Percentiles rank a stretch among this genome's conserved stretches.
Evolutionary conservation across 169 alveolate genomes (phyloP).

Genomic region (Eimeria necatrix): DNA sequence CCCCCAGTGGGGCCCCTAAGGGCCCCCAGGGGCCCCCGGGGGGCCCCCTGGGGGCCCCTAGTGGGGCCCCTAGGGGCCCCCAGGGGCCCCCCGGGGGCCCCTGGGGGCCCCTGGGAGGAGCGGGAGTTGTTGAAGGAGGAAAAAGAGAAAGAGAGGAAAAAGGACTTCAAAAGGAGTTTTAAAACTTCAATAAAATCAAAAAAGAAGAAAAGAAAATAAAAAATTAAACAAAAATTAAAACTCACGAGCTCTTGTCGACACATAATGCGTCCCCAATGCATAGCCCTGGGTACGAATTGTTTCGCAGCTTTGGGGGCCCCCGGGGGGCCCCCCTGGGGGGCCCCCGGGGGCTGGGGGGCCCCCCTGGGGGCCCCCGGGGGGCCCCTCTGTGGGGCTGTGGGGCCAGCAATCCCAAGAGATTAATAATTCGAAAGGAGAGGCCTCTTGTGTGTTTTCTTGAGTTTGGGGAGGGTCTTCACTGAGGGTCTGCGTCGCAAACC

Average conservation of each 20-base stretch:
- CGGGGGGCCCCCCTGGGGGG: too few relatives aligned
- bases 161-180: background rate
- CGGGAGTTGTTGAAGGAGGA: too few relatives aligned
- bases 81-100: too few relatives aligned
- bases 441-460: background rate
- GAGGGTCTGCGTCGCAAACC: background rate
- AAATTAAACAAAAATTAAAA: background rate
- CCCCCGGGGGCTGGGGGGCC: background rate
- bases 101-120: too few relatives aligned
- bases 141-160: too few relatives aligned
- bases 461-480: background rate
- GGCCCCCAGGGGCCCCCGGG: too few relatives aligned
- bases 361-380: background rate
- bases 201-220: background rate
- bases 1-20: too few relatives aligned
- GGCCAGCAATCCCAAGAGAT: slow-evolving; percentile 11
- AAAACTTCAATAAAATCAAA: too few relatives aligned
- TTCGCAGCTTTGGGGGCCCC: too few relatives aligned
- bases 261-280: background rate
- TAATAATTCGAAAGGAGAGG: background rate
- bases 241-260: background rate
- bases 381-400: slow-evolving; percentile 5
- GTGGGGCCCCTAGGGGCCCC: too few relatives aligned
- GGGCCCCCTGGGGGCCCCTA: too few relatives aligned
- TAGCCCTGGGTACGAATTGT: background rate